Evolutionary conservation across 768 basidiomycete species (phyloP), one percentile per base, ranked within the genome.

Genomic region (Lyophyllum semitale): DNA sequence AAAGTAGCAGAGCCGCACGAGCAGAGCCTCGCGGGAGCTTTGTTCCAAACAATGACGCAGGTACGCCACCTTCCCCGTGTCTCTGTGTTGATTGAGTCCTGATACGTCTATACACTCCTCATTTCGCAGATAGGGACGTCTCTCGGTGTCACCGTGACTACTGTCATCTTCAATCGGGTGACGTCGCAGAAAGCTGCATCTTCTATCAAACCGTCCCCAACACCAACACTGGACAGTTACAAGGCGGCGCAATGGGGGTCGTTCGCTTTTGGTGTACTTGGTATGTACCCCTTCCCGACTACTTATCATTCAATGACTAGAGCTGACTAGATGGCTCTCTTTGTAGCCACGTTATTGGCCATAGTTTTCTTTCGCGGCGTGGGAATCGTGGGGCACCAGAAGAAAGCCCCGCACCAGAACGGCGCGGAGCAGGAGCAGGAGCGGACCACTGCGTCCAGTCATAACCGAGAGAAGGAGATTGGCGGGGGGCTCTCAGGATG

Each of bases 41-140:
- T 91, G 18, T 91, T 92, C 68, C 87, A 89, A 64, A 91, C 91
- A 0, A 84, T 93, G 81, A 86, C 81, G 5, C 87, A 88, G 74
- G 86, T 84, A 54, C 18, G 40, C 25, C 51, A 38, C 11, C 18
- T 18, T 4, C 20, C 20, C 2, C 23, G 4, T 13, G 4, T 22
- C 13, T 42, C 22, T 22, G 8, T 11, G 13, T 51, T 22, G 20
- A 20, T 38, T 17, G 35, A 6, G 32, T 35, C n/a, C 47, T 32
- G 18, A 32, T 45, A 23, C 18, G n/a, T 5, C 15, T 38, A n/a
- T 15, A 37, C 23, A 11, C 17, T 4, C n/a, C n/a, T n/a, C n/a
- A n/a, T n/a, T n/a, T n/a, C n/a, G n/a, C 55, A 87, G 88, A 68
- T 91, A 13, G 90, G 89, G 7, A 82, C 82, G 0, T 79, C 87